Evolutionary conservation across 139 green algal genomes (phyloP), one percentile per base, ranked within the genome.

Genomic region (Desmodesmus armatus): DNA sequence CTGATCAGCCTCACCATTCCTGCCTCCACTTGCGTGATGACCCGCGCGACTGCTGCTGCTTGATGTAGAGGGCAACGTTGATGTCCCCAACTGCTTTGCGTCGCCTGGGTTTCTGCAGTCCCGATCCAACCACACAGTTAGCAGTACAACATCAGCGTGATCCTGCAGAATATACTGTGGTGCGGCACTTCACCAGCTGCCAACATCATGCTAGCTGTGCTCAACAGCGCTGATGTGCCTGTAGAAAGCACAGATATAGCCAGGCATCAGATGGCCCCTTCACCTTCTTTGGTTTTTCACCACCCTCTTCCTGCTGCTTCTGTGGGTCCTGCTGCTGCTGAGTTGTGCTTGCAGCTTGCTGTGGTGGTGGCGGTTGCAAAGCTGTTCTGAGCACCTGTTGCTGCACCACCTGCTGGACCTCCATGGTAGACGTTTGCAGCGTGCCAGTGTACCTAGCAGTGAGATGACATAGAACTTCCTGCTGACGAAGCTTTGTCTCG

Each of bases 41-140:
- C 0, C 76, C 76, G 2, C 55, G 76, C 1, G 53, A 25, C 37
- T 82, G 76, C 55, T 82, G 76, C 76, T 82, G 76, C 55, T 82
- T 82, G 55, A 82, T 82, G 76, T 82, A 82, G 35, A 82, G 37
- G 3, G 76, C 76, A 0, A 82, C 76, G 29, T 82, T 71, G 21
- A 82, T 44, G 37, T 82, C 76, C 5, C 76, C 53, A 40, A 37
- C 76, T 4, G 53, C 55, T 23, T 82, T 82, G 25, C 76, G 76
- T 9, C 76, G 53, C 3, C 55, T 27, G 17, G 53, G 76, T 1
- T 40, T 65, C 76, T 82, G 76, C 25, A 21, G 1, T 47, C 11
- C 1, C 7, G 27, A 43, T 15, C 3, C 70, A 51, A 40, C 13
- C 2, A 47, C 4, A 39, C 13, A 49, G 66, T 13, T 25, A 49